These are phyloP conservation scores for Acidomyces sp. DNA, from an alignment of 495 filamentous ascomycete species.

Conservation along the genomic window DNA sequence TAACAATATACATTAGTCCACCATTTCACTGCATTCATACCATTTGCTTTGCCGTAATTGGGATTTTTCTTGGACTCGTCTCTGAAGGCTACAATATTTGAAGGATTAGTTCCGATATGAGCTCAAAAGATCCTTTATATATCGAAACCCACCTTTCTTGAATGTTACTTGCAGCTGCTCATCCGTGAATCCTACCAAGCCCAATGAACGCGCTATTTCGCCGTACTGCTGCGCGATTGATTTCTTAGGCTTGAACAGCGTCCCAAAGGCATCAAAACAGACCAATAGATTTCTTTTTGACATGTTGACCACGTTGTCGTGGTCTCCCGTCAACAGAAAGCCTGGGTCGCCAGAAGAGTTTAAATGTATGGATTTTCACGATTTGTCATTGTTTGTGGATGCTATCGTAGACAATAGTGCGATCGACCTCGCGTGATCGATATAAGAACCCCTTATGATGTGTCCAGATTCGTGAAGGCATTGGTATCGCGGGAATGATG, in stretches of 20 bases:
- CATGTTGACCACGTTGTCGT: too few species aligned
- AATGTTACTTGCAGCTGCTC: conserved; percentile 30
- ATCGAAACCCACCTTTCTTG: conserved; percentile 23
- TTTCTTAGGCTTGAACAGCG: conserved; percentile 51
- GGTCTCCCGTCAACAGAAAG: too few species aligned
- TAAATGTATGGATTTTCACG: too few species aligned
- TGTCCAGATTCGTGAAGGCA: too few species aligned
- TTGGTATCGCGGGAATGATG: too few species aligned
- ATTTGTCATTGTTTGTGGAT: too few species aligned
- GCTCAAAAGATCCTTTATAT: too few species aligned
- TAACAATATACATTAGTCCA: conserved; percentile 44
- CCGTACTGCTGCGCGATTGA: conserved; percentile 52
- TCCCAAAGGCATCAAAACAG: conserved; percentile 68
- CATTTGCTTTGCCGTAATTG: conserved; percentile 54
- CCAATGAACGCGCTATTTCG: conserved; percentile 42
- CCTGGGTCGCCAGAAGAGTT: too few species aligned
- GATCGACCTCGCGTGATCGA: too few species aligned
- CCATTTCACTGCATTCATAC: conserved; percentile 47
- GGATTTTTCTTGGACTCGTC: conserved; percentile 38
- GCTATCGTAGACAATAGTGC: too few species aligned
- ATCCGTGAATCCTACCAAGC: conserved; percentile 32
- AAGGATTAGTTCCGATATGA: too few species aligned
- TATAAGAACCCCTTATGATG: too few species aligned
- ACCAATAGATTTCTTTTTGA: conserved; percentile 40
- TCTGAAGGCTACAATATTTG: conserved; percentile 37